Evolutionary conservation across 495 filamentous ascomycete species (phyloP).

Genomic region (Podospora australis): DNA sequence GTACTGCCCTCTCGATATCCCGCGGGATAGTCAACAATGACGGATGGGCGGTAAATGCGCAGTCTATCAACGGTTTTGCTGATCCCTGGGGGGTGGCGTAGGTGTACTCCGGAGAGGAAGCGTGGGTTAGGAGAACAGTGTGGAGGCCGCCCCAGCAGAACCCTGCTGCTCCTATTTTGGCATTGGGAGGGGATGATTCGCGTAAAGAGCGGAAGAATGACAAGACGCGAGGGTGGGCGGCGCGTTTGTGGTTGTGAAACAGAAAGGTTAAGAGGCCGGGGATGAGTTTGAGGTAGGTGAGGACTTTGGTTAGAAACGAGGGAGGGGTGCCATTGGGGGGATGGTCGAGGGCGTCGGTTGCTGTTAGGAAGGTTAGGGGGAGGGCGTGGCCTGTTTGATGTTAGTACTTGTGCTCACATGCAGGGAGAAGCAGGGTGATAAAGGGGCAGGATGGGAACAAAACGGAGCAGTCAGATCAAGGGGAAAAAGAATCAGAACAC

Average conservation of each 20-base stretch:
- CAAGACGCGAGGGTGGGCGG: slow-evolving; percentile 37
- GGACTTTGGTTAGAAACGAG: slow-evolving; percentile 3
- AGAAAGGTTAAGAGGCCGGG: slow-evolving; percentile 31
- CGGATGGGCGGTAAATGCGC: slow-evolving; percentile 51
- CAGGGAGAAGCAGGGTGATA: too few species aligned
- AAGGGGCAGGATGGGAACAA: too few species aligned
- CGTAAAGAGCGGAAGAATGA: slow-evolving; percentile 44
- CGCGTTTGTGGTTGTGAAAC: slow-evolving; percentile 25
- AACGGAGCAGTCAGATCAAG: too few species aligned
- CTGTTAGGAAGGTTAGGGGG: slow-evolving; percentile 16
- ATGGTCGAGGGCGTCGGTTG: neutral
- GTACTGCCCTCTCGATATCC: slow-evolving; percentile 46
- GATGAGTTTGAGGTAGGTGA: slow-evolving; percentile 3
- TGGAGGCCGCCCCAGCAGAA: slow-evolving; percentile 59
- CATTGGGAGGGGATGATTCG: slow-evolving; percentile 16
- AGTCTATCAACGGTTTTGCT: slow-evolving; percentile 41
- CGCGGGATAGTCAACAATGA: slow-evolving; percentile 43
- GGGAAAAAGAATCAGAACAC: too few species aligned
- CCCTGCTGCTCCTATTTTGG: slow-evolving; percentile 42
- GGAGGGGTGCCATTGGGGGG: neutral
- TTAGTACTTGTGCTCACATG: too few species aligned
- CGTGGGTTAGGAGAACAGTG: slow-evolving; percentile 36
- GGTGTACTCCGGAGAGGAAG: slow-evolving; percentile 12
- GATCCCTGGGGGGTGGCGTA: slow-evolving; percentile 18
- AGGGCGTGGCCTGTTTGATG: slow-evolving; percentile 14